Percentiles rank a stretch among this genome's conserved stretches.
These are phyloP conservation scores for Talaromyces verruculosus DNA, from an alignment of 2,329 filamentous ascomycete genomes.

Conservation along the genomic window DNA sequence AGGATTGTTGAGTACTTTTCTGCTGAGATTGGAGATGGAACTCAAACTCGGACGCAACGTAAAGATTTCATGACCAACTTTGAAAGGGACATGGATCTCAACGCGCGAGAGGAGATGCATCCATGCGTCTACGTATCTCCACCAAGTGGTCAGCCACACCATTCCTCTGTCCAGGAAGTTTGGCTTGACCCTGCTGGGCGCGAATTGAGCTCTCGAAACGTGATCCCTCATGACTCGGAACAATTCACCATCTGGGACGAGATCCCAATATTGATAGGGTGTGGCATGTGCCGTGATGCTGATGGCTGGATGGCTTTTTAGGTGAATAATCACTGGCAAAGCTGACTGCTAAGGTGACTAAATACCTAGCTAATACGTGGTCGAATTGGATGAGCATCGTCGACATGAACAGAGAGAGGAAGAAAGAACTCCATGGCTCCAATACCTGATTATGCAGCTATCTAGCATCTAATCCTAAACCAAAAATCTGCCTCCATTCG, in stretches of 20 bases:
- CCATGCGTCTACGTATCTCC: constrained; percentile 38
- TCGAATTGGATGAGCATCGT: neutral
- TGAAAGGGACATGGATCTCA: constrained; percentile 38
- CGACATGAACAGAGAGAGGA: neutral
- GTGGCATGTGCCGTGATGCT: constrained; percentile 33
- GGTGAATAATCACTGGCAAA: neutral
- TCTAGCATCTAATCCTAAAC: neutral
- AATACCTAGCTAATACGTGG: neutral
- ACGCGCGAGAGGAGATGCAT: constrained; percentile 41
- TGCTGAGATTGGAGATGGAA: constrained; percentile 45
- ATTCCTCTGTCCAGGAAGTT: constrained; percentile 36
- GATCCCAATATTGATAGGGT: constrained; percentile 39
- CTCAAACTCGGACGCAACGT: constrained; percentile 41
- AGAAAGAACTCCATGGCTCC: neutral
- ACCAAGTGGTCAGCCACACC: constrained; percentile 33
- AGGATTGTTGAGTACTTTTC: constrained; percentile 46
- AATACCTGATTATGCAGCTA: neutral
- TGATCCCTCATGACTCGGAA: constrained; percentile 37
- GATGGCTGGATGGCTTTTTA: constrained; percentile 33
- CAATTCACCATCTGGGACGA: constrained; percentile 36
- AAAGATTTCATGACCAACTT: constrained; percentile 48
- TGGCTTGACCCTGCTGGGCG: constrained; percentile 41
- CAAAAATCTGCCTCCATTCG: neutral
- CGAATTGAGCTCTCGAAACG: constrained; percentile 33
- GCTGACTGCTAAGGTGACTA: neutral